Evolutionary conservation across 441 rosid genomes (phyloP).

Genomic region (Sinapis alba): DNA sequence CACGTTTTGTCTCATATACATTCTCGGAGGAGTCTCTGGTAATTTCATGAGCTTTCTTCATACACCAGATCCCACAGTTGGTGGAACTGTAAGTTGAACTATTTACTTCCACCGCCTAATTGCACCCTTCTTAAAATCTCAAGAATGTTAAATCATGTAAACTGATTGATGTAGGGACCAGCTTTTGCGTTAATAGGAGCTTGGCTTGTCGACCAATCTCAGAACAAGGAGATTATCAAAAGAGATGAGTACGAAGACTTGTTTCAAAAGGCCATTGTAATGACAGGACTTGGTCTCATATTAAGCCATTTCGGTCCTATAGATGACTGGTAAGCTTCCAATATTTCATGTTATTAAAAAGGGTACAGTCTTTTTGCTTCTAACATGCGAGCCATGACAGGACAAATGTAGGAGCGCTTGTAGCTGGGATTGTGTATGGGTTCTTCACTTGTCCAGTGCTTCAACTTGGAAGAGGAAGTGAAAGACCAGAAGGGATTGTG

Average conservation of each 20-base stretch:
- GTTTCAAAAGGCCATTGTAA: constrained; percentile 72
- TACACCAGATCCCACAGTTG: constrained; percentile 78
- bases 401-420: constrained; percentile 76
- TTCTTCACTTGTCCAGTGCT: constrained; percentile 63
- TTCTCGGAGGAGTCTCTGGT: constrained; percentile 87
- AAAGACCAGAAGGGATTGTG: constrained; percentile 38
- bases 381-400: constrained; percentile 39
- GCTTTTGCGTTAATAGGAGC: constrained; percentile 82
- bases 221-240: constrained; percentile 55
- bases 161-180: constrained; percentile 61
- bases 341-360: neutral
- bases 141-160: neutral
- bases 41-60: constrained; percentile 87
- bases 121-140: neutral
- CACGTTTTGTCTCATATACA: constrained; percentile 71
- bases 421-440: constrained; percentile 64
- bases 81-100: constrained; percentile 71
- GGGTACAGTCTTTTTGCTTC: neutral
- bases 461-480: constrained; percentile 58
- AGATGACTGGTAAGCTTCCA: constrained; percentile 64
- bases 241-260: constrained; percentile 55
- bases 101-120: neutral
- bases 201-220: constrained; percentile 72
- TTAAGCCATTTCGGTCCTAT: constrained; percentile 70
- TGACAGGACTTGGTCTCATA: constrained; percentile 62